A percentile compares a stretch with the other conserved stretches of the same genome.
Evolutionary conservation across 768 basidiomycete genomes (phyloP).

Genomic region (Pleurotus platypus): DNA sequence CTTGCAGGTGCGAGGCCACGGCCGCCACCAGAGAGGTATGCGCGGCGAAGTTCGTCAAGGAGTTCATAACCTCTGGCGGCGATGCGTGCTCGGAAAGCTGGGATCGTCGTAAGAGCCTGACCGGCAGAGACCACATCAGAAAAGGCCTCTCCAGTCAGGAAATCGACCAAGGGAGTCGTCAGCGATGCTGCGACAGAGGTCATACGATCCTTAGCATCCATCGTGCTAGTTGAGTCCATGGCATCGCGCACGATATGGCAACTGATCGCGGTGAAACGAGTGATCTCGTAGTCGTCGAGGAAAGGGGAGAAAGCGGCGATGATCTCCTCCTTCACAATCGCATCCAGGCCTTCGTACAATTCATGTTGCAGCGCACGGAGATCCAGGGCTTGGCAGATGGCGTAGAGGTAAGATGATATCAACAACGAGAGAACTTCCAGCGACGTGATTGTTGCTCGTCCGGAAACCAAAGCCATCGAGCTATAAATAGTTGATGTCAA

Average conservation of each 20-base stretch:
- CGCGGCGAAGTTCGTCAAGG: constrained; percentile 45
- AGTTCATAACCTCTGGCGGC: constrained; percentile 42
- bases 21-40: constrained; percentile 50
- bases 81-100: constrained; percentile 51
- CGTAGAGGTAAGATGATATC: constrained; percentile 67
- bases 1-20: constrained; percentile 68
- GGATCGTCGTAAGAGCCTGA: constrained; percentile 35
- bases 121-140: constrained; percentile 25
- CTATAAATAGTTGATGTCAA: constrained; percentile 18
- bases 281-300: constrained; percentile 30
- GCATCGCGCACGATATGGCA: constrained; percentile 41
- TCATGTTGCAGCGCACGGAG: constrained; percentile 72
- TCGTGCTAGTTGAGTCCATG: constrained; percentile 63
- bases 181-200: constrained; percentile 61
- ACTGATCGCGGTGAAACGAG: constrained; percentile 32
- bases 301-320: constrained; percentile 35
- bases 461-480: constrained; percentile 68
- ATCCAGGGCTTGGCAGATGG: constrained; percentile 81
- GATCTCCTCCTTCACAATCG: constrained; percentile 51
- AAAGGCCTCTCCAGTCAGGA: constrained; percentile 38
- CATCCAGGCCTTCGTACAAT: constrained; percentile 46
- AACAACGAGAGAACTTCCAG: constrained; percentile 69
- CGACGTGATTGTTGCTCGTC: constrained; percentile 67
- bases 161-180: constrained; percentile 62
- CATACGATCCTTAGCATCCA: constrained; percentile 74